Percentiles rank a stretch among this genome's conserved stretches.
phyloP scores from a whole-genome alignment of 2,329 filamentous ascomycete genomes.

The Alternaria viburni region DNA sequence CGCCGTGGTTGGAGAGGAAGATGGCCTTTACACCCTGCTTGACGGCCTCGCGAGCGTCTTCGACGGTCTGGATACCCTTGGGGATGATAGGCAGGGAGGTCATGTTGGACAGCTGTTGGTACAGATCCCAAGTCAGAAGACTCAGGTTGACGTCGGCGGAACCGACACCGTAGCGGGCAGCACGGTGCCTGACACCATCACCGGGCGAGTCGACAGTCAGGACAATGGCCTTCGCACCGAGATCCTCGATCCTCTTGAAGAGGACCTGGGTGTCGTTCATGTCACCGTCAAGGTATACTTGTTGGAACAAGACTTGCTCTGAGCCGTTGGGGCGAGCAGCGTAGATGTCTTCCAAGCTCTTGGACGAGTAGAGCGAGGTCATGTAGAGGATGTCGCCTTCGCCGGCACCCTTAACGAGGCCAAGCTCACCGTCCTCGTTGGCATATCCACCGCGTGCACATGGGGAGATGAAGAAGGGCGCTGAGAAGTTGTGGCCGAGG shows the following conservation, averaged over 20 bases:
- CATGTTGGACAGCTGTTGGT: slow-evolving; percentile 45
- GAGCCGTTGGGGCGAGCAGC: slow-evolving; percentile 12
- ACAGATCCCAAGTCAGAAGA: slow-evolving; percentile 44
- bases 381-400: slow-evolving; percentile 61
- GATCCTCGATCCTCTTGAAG: slow-evolving; percentile 39
- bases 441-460: slow-evolving; percentile 49
- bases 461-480: slow-evolving; percentile 63
- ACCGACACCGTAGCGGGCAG: slow-evolving; percentile 40
- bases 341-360: slow-evolving; percentile 27
- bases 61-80: slow-evolving; percentile 51
- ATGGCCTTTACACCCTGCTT: slow-evolving; percentile 48
- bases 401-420: slow-evolving; percentile 58
- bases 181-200: slow-evolving; percentile 47
- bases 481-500: slow-evolving; percentile 60
- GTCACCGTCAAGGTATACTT: slow-evolving; percentile 49
- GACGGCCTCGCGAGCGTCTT: slow-evolving; percentile 47
- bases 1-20: slow-evolving; percentile 53
- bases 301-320: slow-evolving; percentile 49
- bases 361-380: slow-evolving; percentile 45
- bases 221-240: slow-evolving; percentile 50
- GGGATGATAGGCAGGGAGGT: slow-evolving; percentile 48
- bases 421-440: slow-evolving; percentile 57
- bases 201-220: slow-evolving; percentile 52
- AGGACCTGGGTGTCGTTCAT: slow-evolving; percentile 37
- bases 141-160: slow-evolving; percentile 40